Percentiles rank a stretch among this genome's conserved stretches.
Conservation (phyloP, 179 eudicot genomes). For the Camellia oleifera region DNA sequence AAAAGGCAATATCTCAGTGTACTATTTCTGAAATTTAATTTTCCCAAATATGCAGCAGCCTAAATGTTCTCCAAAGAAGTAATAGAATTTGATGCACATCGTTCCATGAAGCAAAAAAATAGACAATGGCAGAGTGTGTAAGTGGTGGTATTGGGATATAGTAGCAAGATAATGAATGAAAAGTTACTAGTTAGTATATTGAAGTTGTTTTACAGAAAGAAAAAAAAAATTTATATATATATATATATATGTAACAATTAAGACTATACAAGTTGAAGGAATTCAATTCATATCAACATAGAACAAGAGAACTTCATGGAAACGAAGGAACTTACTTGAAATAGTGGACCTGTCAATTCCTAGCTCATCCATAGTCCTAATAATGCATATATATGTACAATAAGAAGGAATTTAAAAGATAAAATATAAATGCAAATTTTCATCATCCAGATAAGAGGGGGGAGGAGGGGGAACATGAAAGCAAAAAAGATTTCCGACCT, state of each 20-base stretch:
- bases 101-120: background rate
- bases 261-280: no score
- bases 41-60: background rate
- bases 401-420: slow-evolving; percentile 5
- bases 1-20: background rate
- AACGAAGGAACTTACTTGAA: slow-evolving; percentile 46
- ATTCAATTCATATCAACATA: background rate
- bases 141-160: background rate
- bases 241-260: background rate
- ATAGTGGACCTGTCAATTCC: slow-evolving; percentile 64
- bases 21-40: background rate
- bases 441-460: background rate
- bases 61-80: background rate
- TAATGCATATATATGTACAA: background rate
- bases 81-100: background rate
- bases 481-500: slow-evolving; percentile 29
- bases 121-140: background rate
- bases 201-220: background rate
- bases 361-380: slow-evolving; percentile 69
- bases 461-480: no score
- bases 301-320: background rate
- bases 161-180: background rate
- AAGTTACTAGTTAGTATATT: background rate
- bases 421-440: background rate
- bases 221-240: background rate